Conservation (phyloP, 495 filamentous ascomycete species). For the Aspergillus coremiiformis region DNA sequence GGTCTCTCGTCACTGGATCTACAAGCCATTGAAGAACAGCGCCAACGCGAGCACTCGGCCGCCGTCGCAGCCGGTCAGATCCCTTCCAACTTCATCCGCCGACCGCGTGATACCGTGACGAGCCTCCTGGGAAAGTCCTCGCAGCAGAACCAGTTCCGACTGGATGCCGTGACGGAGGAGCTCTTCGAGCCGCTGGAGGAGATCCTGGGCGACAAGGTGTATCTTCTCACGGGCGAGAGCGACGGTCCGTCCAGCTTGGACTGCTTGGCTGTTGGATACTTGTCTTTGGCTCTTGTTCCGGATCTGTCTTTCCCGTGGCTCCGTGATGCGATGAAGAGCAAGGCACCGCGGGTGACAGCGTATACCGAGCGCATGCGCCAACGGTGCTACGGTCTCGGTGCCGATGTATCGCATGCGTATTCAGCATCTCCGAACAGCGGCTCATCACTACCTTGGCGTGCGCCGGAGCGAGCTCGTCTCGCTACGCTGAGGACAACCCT, state of each 20-base stretch:
- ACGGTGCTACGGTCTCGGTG: slow-evolving; percentile 31
- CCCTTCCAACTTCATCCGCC: slow-evolving; percentile 35
- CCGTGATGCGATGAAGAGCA: slow-evolving; percentile 48
- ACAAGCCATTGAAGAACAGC: slow-evolving; percentile 41
- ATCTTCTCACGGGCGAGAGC: slow-evolving; percentile 42
- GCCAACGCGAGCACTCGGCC: slow-evolving; percentile 36
- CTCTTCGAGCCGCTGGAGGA: slow-evolving; percentile 62
- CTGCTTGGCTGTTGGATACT: slow-evolving; percentile 70
- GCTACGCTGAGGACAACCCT: slow-evolving; percentile 32
- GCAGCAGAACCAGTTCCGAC: slow-evolving; percentile 50
- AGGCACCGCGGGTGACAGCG: slow-evolving; percentile 44
- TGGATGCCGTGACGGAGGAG: slow-evolving; percentile 59
- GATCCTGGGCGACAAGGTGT: slow-evolving; percentile 50
- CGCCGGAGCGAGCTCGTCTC: slow-evolving; percentile 27
- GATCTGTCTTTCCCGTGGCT: slow-evolving; percentile 68
- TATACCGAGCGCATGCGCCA: slow-evolving; percentile 47
- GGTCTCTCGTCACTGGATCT: slow-evolving; percentile 62
- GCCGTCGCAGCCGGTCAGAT: slow-evolving; percentile 36
- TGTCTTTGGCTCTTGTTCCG: slow-evolving; percentile 64
- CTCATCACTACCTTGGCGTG: slow-evolving; percentile 31
- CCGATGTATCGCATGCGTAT: slow-evolving; percentile 25
- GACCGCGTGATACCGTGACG: slow-evolving; percentile 36
- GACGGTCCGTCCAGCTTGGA: slow-evolving; percentile 55
- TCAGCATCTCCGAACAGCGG: background rate
- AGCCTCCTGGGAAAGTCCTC: slow-evolving; percentile 33